Conservation (phyloP, 2,329 filamentous ascomycete genomes). For the Macroventuria anomochaeta region DNA sequence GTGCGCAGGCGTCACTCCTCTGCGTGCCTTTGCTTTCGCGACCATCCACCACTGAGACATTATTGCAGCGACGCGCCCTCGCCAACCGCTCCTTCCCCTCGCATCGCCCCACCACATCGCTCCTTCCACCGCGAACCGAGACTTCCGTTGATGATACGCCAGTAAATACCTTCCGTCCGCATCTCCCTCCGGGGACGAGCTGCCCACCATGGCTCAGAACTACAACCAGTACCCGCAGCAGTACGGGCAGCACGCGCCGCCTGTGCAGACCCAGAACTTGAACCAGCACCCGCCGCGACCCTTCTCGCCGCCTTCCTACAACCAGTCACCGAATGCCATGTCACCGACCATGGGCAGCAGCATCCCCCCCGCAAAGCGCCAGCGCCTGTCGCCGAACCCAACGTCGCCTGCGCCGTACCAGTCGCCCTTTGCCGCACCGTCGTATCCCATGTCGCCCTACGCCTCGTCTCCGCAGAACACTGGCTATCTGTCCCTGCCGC, state of each 20-base stretch:
- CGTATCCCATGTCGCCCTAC: constrained; percentile 46
- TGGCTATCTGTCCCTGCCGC: constrained; percentile 41
- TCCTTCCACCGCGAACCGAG: not conserved
- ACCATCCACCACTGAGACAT: constrained; percentile 22
- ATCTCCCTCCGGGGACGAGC: constrained; percentile 33
- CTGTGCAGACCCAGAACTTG: constrained; percentile 50
- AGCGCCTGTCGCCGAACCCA: constrained; percentile 70
- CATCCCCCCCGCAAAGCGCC: constrained; percentile 75
- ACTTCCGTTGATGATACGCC: constrained; percentile 16
- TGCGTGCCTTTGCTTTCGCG: constrained; percentile 18
- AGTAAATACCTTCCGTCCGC: constrained; percentile 25
- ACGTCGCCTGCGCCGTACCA: constrained; percentile 62
- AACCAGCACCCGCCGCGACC: constrained; percentile 50
- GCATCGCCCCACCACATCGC: constrained; percentile 14
- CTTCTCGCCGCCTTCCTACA: constrained; percentile 46
- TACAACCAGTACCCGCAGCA: constrained; percentile 34
- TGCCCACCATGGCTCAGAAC: constrained; percentile 44
- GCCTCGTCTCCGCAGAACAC: constrained; percentile 41
- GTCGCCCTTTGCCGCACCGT: constrained; percentile 56
- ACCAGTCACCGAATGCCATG: constrained; percentile 60
- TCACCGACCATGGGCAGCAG: constrained; percentile 52
- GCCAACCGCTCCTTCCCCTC: constrained; percentile 13
- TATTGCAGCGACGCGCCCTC: constrained; percentile 25
- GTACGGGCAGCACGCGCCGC: constrained; percentile 39
- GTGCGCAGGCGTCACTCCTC: constrained; percentile 32